These are phyloP conservation scores for Coniochaeta ligniaria DNA, from an alignment of 2,329 filamentous ascomycete genomes.

Conservation along the genomic window DNA sequence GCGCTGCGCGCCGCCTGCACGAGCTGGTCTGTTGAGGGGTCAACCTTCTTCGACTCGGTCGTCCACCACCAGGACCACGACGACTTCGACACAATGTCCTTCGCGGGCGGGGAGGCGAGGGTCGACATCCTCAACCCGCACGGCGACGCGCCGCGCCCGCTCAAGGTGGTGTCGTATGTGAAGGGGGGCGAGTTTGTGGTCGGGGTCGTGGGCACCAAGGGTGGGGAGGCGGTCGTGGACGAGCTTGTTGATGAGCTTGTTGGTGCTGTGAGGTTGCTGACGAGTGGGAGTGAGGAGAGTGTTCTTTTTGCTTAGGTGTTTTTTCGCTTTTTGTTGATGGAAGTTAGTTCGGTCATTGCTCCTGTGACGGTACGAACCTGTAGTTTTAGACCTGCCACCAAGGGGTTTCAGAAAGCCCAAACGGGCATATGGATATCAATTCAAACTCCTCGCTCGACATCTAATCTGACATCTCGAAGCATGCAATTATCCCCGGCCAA, in stretches of 20 bases:
- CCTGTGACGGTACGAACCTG: neutral
- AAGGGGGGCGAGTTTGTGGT: slow-evolving; percentile 28
- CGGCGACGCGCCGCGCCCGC: slow-evolving; percentile 30
- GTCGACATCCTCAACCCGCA: slow-evolving; percentile 26
- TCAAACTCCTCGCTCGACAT: neutral
- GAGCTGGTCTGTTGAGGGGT: slow-evolving; percentile 11
- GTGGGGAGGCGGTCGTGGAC: slow-evolving; percentile 26
- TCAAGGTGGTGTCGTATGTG: slow-evolving; percentile 36
- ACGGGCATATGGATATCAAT: neutral
- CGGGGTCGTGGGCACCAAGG: slow-evolving; percentile 35
- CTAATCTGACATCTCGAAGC: neutral
- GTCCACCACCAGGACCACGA: slow-evolving; percentile 30
- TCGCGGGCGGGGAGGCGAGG: slow-evolving; percentile 21
- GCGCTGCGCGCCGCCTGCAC: slow-evolving; percentile 21
- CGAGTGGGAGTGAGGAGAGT: neutral
- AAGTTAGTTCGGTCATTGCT: neutral
- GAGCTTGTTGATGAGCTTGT: slow-evolving; percentile 23
- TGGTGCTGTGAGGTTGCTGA: slow-evolving; percentile 8
- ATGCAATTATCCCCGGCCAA: neutral
- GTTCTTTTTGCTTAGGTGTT: neutral
- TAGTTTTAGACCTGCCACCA: neutral
- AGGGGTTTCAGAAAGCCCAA: neutral
- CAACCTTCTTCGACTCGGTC: slow-evolving; percentile 23
- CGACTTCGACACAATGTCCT: slow-evolving; percentile 33
- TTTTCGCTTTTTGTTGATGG: neutral